Evolutionary conservation across 768 basidiomycete genomes (phyloP), one percentile per base, ranked within the genome.

Genomic region (Suillus hirtellus): DNA sequence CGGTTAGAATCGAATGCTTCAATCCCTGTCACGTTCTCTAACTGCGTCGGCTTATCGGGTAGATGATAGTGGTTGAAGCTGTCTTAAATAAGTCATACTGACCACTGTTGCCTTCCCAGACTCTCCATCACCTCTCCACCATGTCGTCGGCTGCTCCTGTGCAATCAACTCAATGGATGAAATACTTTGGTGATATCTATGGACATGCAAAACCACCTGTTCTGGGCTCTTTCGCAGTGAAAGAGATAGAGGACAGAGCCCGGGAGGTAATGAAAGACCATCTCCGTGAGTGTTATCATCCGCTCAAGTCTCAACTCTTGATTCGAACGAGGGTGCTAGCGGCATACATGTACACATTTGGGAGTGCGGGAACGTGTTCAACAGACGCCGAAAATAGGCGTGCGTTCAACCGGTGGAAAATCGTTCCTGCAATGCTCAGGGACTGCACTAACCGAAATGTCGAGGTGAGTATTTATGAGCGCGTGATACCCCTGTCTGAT

Each of bases 341-440:
- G 75, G 81, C 90, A 10, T 95, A 88, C 77, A 79, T 86, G 76
- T 95, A 93, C 69, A 87, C 88, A 2, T 84, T 83, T 62, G 91
- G 90, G 47, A 91, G 86, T 65, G 93, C 93, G 11, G 94, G 93
- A 1, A 83, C 85, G 3, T 79, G 81, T 61, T 78, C 82, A 35
- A 95, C 94, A 1, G 84, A 89, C 71, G 78, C 72, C 11, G 85
- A 84, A 58, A 95, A 96, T 69, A 80, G 79, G 40, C 80, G 76
- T 46, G 88, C 86, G 2, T 81, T 94, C 60, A 78, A 85, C 27
- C 85, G 80, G 61, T 93, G 83, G 80, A 84, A 83, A 42, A 89
- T 96, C 71, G 78, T 95, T n/a, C 92, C 92, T 2, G 84, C 88
- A 7, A 92, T 93, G 90, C 82, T 93, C 38, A 80, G 85, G 21